Percentiles rank a stretch among this genome's conserved stretches.
phyloP scores from a whole-genome alignment of 345 rosid genomes.

The Trapa bicornis region DNA sequence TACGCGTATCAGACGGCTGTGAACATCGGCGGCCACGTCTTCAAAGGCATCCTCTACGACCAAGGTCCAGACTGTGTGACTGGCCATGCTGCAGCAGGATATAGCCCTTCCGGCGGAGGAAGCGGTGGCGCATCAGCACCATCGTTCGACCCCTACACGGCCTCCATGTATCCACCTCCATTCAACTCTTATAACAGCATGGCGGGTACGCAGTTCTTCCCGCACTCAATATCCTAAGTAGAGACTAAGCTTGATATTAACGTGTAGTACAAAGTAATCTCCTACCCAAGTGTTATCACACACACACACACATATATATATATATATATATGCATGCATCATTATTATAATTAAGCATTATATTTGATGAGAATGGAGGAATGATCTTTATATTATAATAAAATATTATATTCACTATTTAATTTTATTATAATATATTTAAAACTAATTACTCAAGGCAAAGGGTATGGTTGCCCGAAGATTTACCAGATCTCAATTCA shows the following conservation, averaged over 20 bases:
- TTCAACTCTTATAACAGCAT: constrained; percentile 28
- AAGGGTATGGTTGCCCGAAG: too few relatives aligned
- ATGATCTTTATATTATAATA: too few relatives aligned
- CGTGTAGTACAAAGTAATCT: not conserved
- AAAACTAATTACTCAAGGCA: too few relatives aligned
- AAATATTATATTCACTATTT: too few relatives aligned
- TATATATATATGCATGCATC: too few relatives aligned
- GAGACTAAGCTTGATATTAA: not conserved
- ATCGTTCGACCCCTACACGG: constrained; percentile 31
- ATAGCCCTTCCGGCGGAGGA: constrained; percentile 52
- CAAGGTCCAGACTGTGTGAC: constrained; percentile 50
- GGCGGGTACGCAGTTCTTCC: constrained; percentile 70
- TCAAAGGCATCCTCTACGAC: constrained; percentile 87
- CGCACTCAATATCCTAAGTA: constrained; percentile 36
- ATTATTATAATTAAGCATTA: too few relatives aligned
- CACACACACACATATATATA: too few relatives aligned
- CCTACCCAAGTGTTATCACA: too few relatives aligned
- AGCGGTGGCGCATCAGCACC: constrained; percentile 16
- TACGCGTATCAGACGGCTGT: constrained; percentile 82
- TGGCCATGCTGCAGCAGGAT: constrained; percentile 26
- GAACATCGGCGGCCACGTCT: constrained; percentile 75
- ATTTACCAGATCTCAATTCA: too few relatives aligned
- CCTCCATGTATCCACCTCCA: constrained; percentile 38
- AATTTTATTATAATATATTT: too few relatives aligned
- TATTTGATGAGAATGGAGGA: too few relatives aligned